Evolutionary conservation across 2,329 filamentous ascomycete species (phyloP).

Genomic region (Diplodia intermedia): DNA sequence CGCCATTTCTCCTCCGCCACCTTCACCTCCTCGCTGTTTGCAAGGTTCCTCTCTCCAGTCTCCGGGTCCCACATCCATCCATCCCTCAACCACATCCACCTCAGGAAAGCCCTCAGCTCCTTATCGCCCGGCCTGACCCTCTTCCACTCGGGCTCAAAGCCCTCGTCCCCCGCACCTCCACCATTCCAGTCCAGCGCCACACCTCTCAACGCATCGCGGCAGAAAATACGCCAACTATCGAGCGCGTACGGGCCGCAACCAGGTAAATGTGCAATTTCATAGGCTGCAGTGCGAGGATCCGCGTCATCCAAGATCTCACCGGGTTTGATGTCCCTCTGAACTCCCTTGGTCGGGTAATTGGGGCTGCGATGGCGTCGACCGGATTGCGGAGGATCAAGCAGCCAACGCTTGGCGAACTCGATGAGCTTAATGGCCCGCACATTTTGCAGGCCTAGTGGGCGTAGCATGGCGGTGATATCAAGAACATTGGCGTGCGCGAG

Average conservation of each 20-base stretch:
- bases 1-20: conserved; percentile 48
- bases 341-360: conserved; percentile 47
- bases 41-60: conserved; percentile 68
- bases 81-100: conserved; percentile 92
- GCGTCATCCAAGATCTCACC: conserved; percentile 52
- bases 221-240: conserved; percentile 94
- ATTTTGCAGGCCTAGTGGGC: conserved; percentile 42
- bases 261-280: conserved; percentile 87
- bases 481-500: conserved; percentile 56
- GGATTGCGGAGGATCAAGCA: conserved; percentile 65
- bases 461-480: conserved; percentile 38
- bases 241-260: conserved; percentile 76
- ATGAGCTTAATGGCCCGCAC: conserved; percentile 70
- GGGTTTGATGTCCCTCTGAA: conserved; percentile 51
- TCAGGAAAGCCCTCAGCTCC: conserved; percentile 82
- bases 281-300: conserved; percentile 61
- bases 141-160: conserved; percentile 89
- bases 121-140: conserved; percentile 83
- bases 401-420: conserved; percentile 72
- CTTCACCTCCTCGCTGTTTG: conserved; percentile 52
- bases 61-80: conserved; percentile 80
- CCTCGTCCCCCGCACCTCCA: conserved; percentile 46
- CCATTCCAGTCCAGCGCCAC: conserved; percentile 72
- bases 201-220: conserved; percentile 76
- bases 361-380: conserved; percentile 64